phyloP scores from a whole-genome alignment of 169 alveolate species.

The Nephromyces sp. region DNA sequence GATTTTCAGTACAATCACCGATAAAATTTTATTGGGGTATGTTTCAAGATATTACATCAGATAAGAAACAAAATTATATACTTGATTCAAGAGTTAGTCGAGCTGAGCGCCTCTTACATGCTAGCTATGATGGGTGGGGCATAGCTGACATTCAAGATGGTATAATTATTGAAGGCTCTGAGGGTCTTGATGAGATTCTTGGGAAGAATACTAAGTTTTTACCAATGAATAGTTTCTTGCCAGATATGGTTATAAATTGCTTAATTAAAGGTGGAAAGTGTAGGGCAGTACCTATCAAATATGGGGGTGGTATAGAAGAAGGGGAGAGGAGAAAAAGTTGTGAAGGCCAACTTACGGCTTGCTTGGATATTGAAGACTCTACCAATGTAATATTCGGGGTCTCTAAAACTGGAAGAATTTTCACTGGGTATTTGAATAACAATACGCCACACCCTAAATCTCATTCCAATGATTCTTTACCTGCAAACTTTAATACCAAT shows the following conservation, averaged over 20 bases:
- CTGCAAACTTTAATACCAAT: too few relatives aligned
- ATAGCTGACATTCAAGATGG: not conserved
- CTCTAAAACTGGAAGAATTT: not conserved
- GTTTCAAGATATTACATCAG: not conserved
- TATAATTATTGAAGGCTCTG: not conserved
- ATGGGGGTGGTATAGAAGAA: not conserved
- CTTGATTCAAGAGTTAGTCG: not conserved
- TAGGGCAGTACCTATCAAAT: not conserved
- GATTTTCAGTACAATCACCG: not conserved
- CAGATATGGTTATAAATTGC: not conserved
- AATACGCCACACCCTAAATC: too few relatives aligned
- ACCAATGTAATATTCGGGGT: not conserved
- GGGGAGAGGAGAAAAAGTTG: too few relatives aligned
- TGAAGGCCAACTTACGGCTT: not conserved
- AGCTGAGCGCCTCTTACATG: not conserved
- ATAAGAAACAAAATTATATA: not conserved
- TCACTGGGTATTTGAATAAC: not conserved
- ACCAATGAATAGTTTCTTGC: not conserved
- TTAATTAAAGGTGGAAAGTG: not conserved
- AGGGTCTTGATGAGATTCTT: not conserved
- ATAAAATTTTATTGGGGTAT: not conserved
- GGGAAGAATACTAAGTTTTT: not conserved
- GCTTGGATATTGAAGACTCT: not conserved
- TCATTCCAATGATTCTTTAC: too few relatives aligned
- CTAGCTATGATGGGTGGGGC: not conserved